Percentiles rank a stretch among this genome's conserved stretches.
phyloP scores from a whole-genome alignment of 83 land plant species.

The Isoetes engelmannii region DNA sequence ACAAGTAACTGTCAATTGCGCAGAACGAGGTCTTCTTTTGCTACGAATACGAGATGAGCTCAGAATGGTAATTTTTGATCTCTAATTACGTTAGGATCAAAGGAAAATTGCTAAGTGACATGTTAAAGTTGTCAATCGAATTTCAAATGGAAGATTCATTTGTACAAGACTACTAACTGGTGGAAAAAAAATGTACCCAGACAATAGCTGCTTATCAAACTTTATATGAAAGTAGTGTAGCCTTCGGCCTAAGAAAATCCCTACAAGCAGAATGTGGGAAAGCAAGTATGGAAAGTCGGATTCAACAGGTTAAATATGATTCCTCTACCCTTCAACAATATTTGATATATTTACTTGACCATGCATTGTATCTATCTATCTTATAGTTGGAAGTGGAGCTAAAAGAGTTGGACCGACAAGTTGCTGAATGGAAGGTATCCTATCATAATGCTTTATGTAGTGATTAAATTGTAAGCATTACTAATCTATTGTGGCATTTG shows the following conservation, averaged over 20 bases:
- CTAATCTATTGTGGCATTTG: not conserved
- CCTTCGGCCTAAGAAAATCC: constrained; percentile 38
- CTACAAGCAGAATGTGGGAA: constrained; percentile 40
- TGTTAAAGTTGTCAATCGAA: no score
- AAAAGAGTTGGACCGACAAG: constrained; percentile 37
- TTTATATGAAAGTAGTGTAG: constrained; percentile 39
- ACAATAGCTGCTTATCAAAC: constrained; percentile 45
- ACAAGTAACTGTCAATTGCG: constrained; percentile 39
- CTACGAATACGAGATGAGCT: constrained; percentile 44
- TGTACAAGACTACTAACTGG: not conserved
- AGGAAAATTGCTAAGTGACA: no score
- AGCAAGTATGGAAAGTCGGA: constrained; percentile 32
- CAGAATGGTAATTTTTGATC: constrained; percentile 29
- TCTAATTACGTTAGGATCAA: not conserved
- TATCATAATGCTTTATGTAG: not conserved
- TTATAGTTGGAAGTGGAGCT: constrained; percentile 34
- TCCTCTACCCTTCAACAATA: not conserved
- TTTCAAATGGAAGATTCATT: no score
- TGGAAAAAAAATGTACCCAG: constrained; percentile 5
- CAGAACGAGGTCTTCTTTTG: constrained; percentile 37
- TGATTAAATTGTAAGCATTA: not conserved
- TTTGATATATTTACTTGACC: not conserved
- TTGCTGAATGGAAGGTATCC: constrained; percentile 41
- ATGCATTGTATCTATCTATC: not conserved
- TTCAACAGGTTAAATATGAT: constrained; percentile 22